Base-by-base conservation (phyloP, 805 yeast species). In the Tetrapisispora arboricola region DNA sequence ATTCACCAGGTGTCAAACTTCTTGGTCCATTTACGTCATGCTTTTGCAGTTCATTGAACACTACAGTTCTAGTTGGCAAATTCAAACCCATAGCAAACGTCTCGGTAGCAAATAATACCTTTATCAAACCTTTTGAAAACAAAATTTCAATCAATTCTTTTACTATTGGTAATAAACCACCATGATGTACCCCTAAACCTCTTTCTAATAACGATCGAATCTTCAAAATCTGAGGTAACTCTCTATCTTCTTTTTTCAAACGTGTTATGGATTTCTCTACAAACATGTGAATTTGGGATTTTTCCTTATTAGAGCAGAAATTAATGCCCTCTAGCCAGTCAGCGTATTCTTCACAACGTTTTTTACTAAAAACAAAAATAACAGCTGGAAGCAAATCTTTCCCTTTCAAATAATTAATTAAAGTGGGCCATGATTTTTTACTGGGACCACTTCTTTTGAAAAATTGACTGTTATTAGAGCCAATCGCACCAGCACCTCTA, bases 31-130 rank as follows among this genome's bases (percentile, higher is more conserved):
- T 72, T 35, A 97, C 97, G 57, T 92, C 98, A 59, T 90, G 95
- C 56, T 92, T 92, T 49, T 90, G 68, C 38, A 82, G 66, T 36
- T 82, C 85, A 46, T 86, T 75, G 60, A 92, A 92, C 1, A 90
- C 88, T 27, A 92, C 98, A 0, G 98, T 92, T 65, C 95, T 78
- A 0, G 98, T 90, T 11, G 98, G 98, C 55, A 92, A 68, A 58
- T 92, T 92, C 58, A 92, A 73, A 12, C 98, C 98, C 97, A 92
- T 92, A 6, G 98, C 97, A 70, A 92, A 90, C 0, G 98, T 92
- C 61, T 92, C 98, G 0, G 98, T 92, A 0, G 98, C 97, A 66
- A 92, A 92, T 39, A 92, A 66, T 1, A 90, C 92, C 60, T 87
- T 88, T 33, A 92, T 84, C 39, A 90, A 68, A 0, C 94, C 80